Evolutionary conservation across 1,284 basidiomycete genomes (phyloP).

Genomic region (Retiboletus flavoniger): DNA sequence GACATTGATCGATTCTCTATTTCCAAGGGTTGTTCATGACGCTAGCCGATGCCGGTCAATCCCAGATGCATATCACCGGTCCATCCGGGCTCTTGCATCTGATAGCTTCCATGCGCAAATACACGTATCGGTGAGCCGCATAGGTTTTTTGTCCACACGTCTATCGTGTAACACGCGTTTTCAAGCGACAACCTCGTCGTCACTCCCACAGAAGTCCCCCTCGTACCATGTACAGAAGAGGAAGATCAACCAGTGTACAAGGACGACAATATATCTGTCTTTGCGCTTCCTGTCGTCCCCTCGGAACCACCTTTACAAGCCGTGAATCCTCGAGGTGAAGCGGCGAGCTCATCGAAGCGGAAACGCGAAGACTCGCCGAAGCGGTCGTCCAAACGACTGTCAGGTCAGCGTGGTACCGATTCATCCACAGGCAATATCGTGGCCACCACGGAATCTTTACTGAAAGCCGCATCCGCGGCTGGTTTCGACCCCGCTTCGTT

Average conservation of each 20-base stretch:
- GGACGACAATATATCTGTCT: conserved; percentile 66
- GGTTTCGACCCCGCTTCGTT: conserved; percentile 41
- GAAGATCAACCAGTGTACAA: conserved; percentile 46
- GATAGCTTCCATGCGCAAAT: conserved; percentile 69
- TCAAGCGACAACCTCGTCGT: conserved; percentile 51
- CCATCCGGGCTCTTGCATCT: conserved; percentile 71
- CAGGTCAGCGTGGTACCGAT: neutral
- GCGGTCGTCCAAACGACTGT: conserved; percentile 33
- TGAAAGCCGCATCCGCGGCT: conserved; percentile 26
- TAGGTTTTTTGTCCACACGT: too few relatives aligned
- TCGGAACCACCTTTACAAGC: neutral
- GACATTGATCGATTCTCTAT: neutral
- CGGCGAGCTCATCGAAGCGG: conserved; percentile 39
- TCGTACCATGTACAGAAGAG: conserved; percentile 26
- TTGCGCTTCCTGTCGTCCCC: conserved; percentile 55
- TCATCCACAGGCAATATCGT: neutral
- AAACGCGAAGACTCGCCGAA: conserved; percentile 43
- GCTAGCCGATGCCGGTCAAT: conserved; percentile 68
- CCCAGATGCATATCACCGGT: conserved; percentile 62
- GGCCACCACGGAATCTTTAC: conserved; percentile 6
- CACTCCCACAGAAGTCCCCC: conserved; percentile 47
- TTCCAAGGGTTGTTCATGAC: conserved; percentile 76
- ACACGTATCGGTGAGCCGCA: conserved; percentile 61
- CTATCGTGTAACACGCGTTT: neutral
- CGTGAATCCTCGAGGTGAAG: neutral